Evolutionary conservation across 768 basidiomycete species (phyloP).

Genomic region (Tylopilus felleus): DNA sequence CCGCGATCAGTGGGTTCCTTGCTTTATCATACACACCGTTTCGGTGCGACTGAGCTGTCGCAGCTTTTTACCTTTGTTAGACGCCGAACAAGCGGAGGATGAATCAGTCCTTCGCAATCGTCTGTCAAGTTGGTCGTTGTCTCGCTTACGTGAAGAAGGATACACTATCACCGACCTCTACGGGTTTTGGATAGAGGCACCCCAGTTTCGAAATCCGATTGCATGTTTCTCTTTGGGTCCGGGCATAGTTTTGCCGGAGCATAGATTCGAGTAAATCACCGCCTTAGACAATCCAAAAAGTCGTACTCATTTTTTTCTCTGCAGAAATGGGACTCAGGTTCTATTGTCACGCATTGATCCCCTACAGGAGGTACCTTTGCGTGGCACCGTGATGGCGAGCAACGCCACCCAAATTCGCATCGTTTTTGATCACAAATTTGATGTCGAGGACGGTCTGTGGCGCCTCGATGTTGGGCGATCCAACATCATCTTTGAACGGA

Average conservation of each 20-base stretch:
- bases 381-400: slow-evolving; percentile 53
- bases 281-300: neutral
- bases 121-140: slow-evolving; percentile 62
- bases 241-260: slow-evolving; percentile 57
- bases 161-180: slow-evolving; percentile 65
- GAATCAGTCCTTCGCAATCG: slow-evolving; percentile 59
- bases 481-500: slow-evolving; percentile 63
- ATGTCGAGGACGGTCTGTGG: slow-evolving; percentile 48
- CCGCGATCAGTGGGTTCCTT: slow-evolving; percentile 43
- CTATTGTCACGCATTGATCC: slow-evolving; percentile 65
- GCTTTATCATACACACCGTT: neutral
- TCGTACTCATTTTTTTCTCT: slow-evolving; percentile 1
- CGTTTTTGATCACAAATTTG: slow-evolving; percentile 51
- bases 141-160: slow-evolving; percentile 62
- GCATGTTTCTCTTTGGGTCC: slow-evolving; percentile 66
- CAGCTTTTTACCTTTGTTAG: slow-evolving; percentile 48
- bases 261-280: slow-evolving; percentile 64
- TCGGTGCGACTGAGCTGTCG: neutral
- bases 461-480: slow-evolving; percentile 69
- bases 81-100: slow-evolving; percentile 62
- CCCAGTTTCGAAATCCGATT: slow-evolving; percentile 60
- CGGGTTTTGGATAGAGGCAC: slow-evolving; percentile 67
- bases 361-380: slow-evolving; percentile 46
- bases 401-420: slow-evolving; percentile 54
- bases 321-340: slow-evolving; percentile 68